phyloP scores from a whole-genome alignment of 2,329 filamentous ascomycete genomes.

The Chrysoporthe cubensis region DNA sequence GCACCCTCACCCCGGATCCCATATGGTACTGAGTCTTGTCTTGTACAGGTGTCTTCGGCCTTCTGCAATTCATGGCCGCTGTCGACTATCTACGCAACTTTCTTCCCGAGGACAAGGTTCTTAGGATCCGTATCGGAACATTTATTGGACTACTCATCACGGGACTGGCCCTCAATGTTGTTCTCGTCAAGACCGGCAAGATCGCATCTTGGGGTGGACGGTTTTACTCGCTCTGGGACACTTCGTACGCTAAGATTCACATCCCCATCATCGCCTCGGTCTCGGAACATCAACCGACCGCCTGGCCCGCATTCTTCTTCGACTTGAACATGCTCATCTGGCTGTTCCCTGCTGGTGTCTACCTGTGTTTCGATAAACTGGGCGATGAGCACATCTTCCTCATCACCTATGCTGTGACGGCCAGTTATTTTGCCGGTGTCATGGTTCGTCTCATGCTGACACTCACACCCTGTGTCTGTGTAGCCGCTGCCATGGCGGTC shows the following conservation, averaged over 20 bases:
- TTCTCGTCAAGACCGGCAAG: slow-evolving; percentile 82
- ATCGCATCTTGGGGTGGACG: slow-evolving; percentile 98
- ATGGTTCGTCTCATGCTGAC: slow-evolving; percentile 99
- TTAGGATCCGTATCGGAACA: slow-evolving; percentile 80
- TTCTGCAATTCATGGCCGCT: slow-evolving; percentile 91
- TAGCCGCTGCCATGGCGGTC: slow-evolving; percentile 85
- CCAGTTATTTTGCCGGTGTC: slow-evolving; percentile 97
- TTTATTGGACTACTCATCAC: slow-evolving; percentile 75
- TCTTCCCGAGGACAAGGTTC: slow-evolving; percentile 90
- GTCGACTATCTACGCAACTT: slow-evolving; percentile 89
- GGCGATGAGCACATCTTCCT: slow-evolving; percentile 97
- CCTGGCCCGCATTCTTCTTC: slow-evolving; percentile 99
- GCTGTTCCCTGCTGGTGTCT: slow-evolving; percentile 98
- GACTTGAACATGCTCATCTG: slow-evolving; percentile 98
- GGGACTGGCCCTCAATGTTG: slow-evolving; percentile 77
- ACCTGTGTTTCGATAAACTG: slow-evolving; percentile 94
- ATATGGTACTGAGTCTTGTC: slow-evolving; percentile 29
- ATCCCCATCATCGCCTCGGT: slow-evolving; percentile 99
- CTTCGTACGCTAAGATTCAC: slow-evolving; percentile 97
- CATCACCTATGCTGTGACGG: slow-evolving; percentile 94
- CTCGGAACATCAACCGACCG: slow-evolving; percentile 97
- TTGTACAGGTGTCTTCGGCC: slow-evolving; percentile 81
- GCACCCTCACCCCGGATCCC: background rate
- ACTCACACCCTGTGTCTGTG: slow-evolving; percentile 92
- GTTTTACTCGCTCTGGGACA: slow-evolving; percentile 99